Percentiles rank a stretch among this genome's conserved stretches.
Evolutionary conservation across 1,284 basidiomycete genomes (phyloP).

Genomic region (Ustilago vetiveriae): DNA sequence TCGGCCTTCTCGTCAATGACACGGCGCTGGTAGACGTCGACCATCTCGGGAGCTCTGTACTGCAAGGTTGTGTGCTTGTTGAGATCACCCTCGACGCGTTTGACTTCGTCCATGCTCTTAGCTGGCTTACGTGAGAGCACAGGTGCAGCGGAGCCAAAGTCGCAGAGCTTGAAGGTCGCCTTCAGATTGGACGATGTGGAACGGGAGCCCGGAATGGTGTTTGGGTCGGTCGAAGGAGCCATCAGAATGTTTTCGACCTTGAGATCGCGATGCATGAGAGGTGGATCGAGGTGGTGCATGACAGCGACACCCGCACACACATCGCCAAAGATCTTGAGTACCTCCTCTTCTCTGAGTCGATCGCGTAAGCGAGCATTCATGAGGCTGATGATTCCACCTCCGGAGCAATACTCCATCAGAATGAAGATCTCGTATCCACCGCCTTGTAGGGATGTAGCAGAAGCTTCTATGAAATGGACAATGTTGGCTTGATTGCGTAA

Average conservation of each 20-base stretch:
- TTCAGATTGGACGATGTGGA: conserved; percentile 71
- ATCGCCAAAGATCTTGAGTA: conserved; percentile 86
- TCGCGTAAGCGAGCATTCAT: conserved; percentile 95
- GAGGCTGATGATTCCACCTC: conserved; percentile 98
- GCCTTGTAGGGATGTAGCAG: conserved; percentile 71
- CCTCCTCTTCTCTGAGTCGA: conserved; percentile 91
- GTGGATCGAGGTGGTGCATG: conserved; percentile 91
- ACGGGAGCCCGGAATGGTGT: conserved; percentile 33
- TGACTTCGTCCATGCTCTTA: conserved; percentile 70
- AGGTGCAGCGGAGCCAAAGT: conserved; percentile 92
- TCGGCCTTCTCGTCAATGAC: conserved; percentile 90
- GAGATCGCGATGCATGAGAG: conserved; percentile 93
- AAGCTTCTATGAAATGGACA: conserved; percentile 87
- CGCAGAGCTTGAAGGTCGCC: conserved; percentile 87
- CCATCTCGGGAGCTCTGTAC: conserved; percentile 97
- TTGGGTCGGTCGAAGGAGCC: conserved; percentile 66
- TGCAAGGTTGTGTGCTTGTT: conserved; percentile 94
- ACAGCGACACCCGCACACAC: conserved; percentile 62
- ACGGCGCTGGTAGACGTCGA: conserved; percentile 84
- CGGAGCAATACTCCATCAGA: conserved; percentile 94
- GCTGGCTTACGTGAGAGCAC: conserved; percentile 53
- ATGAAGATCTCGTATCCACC: conserved; percentile 94
- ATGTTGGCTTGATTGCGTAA: conserved; percentile 90
- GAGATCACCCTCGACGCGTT: conserved; percentile 86
- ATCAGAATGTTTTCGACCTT: conserved; percentile 93